Evolutionary conservation across 169 alveolate species (phyloP).

Genomic region (Plasmodium inui): DNA sequence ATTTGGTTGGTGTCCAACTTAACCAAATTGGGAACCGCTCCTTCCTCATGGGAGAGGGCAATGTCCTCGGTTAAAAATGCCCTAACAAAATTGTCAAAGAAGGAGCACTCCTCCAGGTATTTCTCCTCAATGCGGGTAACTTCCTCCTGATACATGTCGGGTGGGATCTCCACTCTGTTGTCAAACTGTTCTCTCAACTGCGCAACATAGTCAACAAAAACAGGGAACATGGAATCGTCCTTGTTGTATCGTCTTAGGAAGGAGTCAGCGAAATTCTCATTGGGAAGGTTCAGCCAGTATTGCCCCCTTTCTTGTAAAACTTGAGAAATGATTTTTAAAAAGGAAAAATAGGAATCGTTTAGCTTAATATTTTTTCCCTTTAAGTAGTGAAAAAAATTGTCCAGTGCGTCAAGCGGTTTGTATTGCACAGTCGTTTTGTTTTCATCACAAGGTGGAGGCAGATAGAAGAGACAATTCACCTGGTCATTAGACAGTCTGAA

Average conservation of each 20-base stretch:
- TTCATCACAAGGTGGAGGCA: slow-evolving; percentile 32
- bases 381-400: slow-evolving; percentile 20
- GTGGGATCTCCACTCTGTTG: slow-evolving; percentile 14
- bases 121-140: slow-evolving; percentile 19
- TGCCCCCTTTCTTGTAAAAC: slow-evolving; percentile 62
- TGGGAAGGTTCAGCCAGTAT: slow-evolving; percentile 40
- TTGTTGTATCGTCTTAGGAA: slow-evolving; percentile 58
- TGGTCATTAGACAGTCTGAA: slow-evolving; percentile 19
- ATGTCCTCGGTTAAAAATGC: slow-evolving; percentile 29
- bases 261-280: slow-evolving; percentile 43
- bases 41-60: background rate
- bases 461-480: slow-evolving; percentile 43
- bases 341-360: slow-evolving; percentile 25
- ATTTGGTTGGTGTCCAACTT: slow-evolving; percentile 40
- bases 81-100: slow-evolving; percentile 20
- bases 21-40: slow-evolving; percentile 3
- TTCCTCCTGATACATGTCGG: slow-evolving; percentile 7
- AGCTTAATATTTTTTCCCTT: slow-evolving; percentile 20
- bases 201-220: slow-evolving; percentile 28
- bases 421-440: background rate
- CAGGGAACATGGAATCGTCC: slow-evolving; percentile 56
- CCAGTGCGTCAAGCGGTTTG: slow-evolving; percentile 68
- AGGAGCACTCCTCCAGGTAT: slow-evolving; percentile 25
- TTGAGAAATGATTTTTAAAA: slow-evolving; percentile 44
- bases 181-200: slow-evolving; percentile 15